Evolutionary conservation across 805 yeast genomes (phyloP), one percentile per base, ranked within the genome.

Genomic region (Huiozyma naganishii): DNA sequence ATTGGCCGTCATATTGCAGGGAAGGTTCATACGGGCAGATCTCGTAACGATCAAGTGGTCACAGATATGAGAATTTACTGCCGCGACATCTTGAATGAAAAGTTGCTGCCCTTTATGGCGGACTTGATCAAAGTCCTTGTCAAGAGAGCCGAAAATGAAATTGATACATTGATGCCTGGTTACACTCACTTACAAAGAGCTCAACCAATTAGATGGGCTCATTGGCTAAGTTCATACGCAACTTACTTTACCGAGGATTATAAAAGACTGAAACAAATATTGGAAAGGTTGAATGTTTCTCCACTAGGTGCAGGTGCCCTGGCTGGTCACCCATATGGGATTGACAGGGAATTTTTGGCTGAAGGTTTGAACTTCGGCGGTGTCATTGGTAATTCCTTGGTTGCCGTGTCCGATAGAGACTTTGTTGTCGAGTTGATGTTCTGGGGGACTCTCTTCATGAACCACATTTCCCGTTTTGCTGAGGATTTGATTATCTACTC

Each of bases 171-270:
- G 59, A 92, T 92, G 97, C 99, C 99, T 8, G 99, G 99, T 37
- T 92, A 92, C 70, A 92, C 99, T 10, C 99, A 92, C 69, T 71
- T 92, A 62, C 98, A 92, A 72, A 83, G 95, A 64, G 97, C 97
- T 1, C 99, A 89, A 68, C 99, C 99, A n/a, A 92, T 92, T 59
- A 79, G 99, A 68, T 92, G 99, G 99, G 73, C 97, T 1, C 99
- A 92, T 64, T 90, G 97, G 96, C 72, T 92, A 52, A 78, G 90
- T 52, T 80, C 87, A 62, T 90, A 92, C 59, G 97, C 96, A 34
- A 90, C 98, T 2, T 92, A 89, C 61, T 82, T 92, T 65, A 77
- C 89, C 7, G 88, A 88, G 59, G 99, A 92, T 62, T 79, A 83
- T 67, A 78, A 84, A 62, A 77, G 98, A 62, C 73, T 92, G 53